Evolutionary conservation across 2,329 filamentous ascomycete species (phyloP), one percentile per base, ranked within the genome.

Genomic region (Ophiostoma perfectum): DNA sequence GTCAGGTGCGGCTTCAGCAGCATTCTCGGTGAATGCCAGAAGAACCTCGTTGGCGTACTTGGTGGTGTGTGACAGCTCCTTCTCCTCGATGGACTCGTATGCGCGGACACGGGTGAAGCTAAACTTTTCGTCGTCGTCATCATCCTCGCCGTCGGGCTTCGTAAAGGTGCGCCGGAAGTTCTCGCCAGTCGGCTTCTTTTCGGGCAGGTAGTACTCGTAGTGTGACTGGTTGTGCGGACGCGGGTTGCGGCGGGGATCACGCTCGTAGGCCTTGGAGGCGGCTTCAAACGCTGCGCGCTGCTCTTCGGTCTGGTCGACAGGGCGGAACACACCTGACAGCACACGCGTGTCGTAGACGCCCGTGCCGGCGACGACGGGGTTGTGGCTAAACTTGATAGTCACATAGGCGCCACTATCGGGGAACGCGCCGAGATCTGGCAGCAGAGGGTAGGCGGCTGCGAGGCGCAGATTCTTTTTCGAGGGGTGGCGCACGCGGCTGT

Each of bases 361-460:
- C 9, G 83, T 78, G 67, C 71, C 70, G 36, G 72, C 62, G 41
- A 89, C 83, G 16, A 90, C 84, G 3, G 88, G 88, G 75, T 88
- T 88, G 72, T 84, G 86, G 66, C 83, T 82, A 77, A 90, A 90
- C 77, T 90, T 90, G 78, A 90, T 82, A 14, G 87, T 86, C 71
- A 89, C 85, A 74, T 90, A 90, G 70, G 87, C 87, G 67, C 88
- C 88, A 2, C 85, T 86, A 76, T 90, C 88, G 64, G 88, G 87
- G 79, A 89, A 89, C n/a, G 86, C 84, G 70, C 88, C 85, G 58
- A 88, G 81, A 73, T 90, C 88, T 5, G 88, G 88, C 18, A 90
- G 77, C 52, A 90, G 77, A 41, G 87, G 86, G 70, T 82, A 84
- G 18, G 84, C 83, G 60, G 88, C 84, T 16, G 88, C 81, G 3